Base-by-base conservation (phyloP, 1,139 yeast genomes). In the Wickerhamomyces sp. region DNA sequence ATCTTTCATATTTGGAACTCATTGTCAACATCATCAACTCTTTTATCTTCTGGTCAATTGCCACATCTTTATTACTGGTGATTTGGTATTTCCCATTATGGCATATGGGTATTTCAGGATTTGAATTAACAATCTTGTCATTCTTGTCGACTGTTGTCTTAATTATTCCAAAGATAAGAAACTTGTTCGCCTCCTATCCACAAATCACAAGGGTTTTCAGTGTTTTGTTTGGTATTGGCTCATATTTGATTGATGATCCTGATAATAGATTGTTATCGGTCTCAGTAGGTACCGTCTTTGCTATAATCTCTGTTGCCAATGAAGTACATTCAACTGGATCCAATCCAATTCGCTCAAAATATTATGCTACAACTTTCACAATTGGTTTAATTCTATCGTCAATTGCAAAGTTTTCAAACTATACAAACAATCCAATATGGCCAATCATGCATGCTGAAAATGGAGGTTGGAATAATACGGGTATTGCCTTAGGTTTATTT, bases 31-130 rank as follows among this genome's bases (percentile, higher is more conserved):
- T 70, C 23, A 57, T 75, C 52, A 84, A 84, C 57, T 72, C 90
- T 7, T 84, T 79, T 61, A 73, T 88, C 47, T 87, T 87, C 62
- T 93, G 97, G 96, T 75, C 97, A 0, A 81, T 84, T 18, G 57
- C 80, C 42, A 85, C 98, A 1, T 78, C 96, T 0, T 70, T 93
- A 51, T 85, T 90, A 44, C 75, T 94, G 48, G 80, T 94, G 60
- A 83, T 93, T 42, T 93, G 99, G 99, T 89, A 87, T 68, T 93
- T 93, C 73, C 99, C 99, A 15, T 73, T 93, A 51, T 93, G 99
- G 99, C 79, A 85, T 62, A 90, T 93, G 98, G 98, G 98, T 9
- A 84, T 93, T 47, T 85, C 96, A 3, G 99, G 99, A 5, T 90
- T 86, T 62, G 99, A 93, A 65, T 85, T 86, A 0, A 76, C 81